Conservation (phyloP, 208 protist genomes). For the Trypanosoma lewisi region DNA sequence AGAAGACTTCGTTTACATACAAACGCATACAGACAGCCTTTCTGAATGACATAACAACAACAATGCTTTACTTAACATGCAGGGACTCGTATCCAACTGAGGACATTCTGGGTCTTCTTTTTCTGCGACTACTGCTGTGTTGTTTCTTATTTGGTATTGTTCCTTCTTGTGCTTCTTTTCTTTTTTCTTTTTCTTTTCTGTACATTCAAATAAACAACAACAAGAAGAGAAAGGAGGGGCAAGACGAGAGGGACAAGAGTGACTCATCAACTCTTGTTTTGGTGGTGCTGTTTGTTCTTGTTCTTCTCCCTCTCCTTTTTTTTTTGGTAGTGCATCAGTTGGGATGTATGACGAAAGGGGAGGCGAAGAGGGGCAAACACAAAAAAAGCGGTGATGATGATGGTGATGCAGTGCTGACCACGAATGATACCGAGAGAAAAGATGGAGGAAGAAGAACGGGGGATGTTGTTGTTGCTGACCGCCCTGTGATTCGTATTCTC, state of each 20-base stretch:
- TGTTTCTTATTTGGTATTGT: constrained; percentile 9
- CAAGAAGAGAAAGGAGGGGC: constrained; percentile 3
- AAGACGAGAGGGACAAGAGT: too few species aligned
- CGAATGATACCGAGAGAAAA: not conserved
- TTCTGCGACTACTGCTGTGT: constrained; percentile 2
- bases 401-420: not conserved
- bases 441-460: not conserved
- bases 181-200: constrained; percentile 1
- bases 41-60: not conserved
- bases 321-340: too few species aligned
- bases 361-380: too few species aligned
- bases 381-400: too few species aligned
- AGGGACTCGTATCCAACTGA: too few species aligned
- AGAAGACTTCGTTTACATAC: too few species aligned
- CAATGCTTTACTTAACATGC: too few species aligned
- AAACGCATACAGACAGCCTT: not conserved
- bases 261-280: too few species aligned
- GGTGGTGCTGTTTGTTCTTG: too few species aligned
- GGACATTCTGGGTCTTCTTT: too few species aligned
- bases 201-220: not conserved
- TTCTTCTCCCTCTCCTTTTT: too few species aligned
- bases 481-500: constrained; percentile 14
- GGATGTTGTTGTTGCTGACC: not conserved
- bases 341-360: too few species aligned
- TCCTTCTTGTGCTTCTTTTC: constrained; percentile 5